Evolutionary conservation across 257 asterid species (phyloP).

Genomic region (Linderniella brevidens): DNA sequence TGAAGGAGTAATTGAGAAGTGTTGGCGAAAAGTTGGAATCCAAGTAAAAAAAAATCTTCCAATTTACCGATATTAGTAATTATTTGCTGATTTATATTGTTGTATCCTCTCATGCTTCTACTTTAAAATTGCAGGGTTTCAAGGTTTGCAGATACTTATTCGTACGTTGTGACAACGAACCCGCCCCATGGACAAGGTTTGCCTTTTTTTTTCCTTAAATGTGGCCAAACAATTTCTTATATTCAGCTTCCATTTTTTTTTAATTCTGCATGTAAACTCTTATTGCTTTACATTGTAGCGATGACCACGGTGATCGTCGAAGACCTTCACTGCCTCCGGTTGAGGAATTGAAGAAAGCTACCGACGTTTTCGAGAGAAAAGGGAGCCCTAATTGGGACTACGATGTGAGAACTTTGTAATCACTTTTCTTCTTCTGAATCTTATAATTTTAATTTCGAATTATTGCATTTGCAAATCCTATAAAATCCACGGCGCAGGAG

Average conservation of each 20-base stretch:
- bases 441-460: neutral
- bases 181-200: slow-evolving; percentile 89
- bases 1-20: slow-evolving; percentile 41
- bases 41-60: slow-evolving; percentile 27
- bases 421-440: neutral
- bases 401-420: slow-evolving; percentile 29
- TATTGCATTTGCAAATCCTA: neutral
- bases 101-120: neutral
- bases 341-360: slow-evolving; percentile 38
- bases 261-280: neutral
- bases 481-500: slow-evolving; percentile 26
- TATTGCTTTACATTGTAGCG: slow-evolving; percentile 26
- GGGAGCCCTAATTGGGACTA: slow-evolving; percentile 73
- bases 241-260: slow-evolving; percentile 3
- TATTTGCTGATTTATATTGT: neutral
- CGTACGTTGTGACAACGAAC: slow-evolving; percentile 81
- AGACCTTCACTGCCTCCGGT: slow-evolving; percentile 38
- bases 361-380: slow-evolving; percentile 36
- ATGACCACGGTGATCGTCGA: slow-evolving; percentile 66
- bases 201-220: neutral
- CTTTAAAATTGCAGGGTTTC: slow-evolving; percentile 28
- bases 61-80: neutral
- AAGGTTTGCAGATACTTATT: slow-evolving; percentile 67
- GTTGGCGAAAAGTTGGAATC: slow-evolving; percentile 63
- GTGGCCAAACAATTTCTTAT: neutral